Evolutionary conservation across 129 eudicot genomes (phyloP).

Genomic region (Silybum marianum): DNA sequence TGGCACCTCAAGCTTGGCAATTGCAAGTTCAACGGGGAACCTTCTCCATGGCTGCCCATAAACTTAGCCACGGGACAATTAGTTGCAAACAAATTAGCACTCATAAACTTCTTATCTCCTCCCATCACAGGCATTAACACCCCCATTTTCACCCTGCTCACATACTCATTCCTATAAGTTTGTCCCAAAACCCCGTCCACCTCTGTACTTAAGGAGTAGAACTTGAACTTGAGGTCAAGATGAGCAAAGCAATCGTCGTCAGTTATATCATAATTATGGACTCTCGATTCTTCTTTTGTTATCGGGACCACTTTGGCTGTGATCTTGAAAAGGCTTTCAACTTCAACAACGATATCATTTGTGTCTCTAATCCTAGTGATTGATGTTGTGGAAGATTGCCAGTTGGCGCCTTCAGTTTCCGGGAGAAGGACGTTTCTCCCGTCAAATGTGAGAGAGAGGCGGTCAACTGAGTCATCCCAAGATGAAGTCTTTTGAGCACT

Average conservation of each 20-base stretch:
- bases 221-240: constrained; percentile 83
- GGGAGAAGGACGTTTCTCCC: constrained; percentile 37
- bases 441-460: constrained; percentile 44
- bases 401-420: constrained; percentile 42
- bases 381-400: constrained; percentile 43
- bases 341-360: constrained; percentile 45
- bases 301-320: constrained; percentile 71
- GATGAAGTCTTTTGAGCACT: constrained; percentile 56
- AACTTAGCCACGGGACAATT: constrained; percentile 62
- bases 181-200: constrained; percentile 73
- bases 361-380: constrained; percentile 46
- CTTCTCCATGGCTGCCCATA: background rate
- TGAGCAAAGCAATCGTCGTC: constrained; percentile 75
- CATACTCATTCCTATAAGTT: constrained; percentile 56
- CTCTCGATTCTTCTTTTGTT: constrained; percentile 53
- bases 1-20: constrained; percentile 61
- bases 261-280: constrained; percentile 53
- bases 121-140: constrained; percentile 82
- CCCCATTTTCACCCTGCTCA: constrained; percentile 65
- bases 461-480: constrained; percentile 62
- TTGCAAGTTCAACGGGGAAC: constrained; percentile 25
- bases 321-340: constrained; percentile 53
- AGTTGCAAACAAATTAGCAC: constrained; percentile 43
- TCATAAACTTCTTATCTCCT: constrained; percentile 48
- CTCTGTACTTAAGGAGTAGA: constrained; percentile 46